phyloP scores from a whole-genome alignment of 2,329 filamentous ascomycete genomes.

The Sporothrix schenckii region DNA sequence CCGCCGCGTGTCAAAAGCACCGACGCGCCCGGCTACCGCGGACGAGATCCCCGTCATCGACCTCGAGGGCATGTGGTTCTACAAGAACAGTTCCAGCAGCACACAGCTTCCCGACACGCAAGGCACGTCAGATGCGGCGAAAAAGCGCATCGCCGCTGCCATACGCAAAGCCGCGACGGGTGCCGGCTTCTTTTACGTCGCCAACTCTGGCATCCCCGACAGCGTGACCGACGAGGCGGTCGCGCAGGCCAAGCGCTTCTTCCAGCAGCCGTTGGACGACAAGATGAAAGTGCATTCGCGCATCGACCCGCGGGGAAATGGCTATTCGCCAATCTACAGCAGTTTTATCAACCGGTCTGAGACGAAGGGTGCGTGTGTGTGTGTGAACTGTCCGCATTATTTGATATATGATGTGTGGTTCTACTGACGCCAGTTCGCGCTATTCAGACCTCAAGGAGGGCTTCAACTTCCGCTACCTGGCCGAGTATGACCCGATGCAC shows the following conservation, averaged over 20 bases:
- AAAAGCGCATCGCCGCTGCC: slow-evolving; percentile 44
- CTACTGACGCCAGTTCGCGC: no score
- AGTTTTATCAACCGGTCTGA: slow-evolving; percentile 37
- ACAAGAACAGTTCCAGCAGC: slow-evolving; percentile 31
- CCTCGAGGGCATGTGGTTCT: slow-evolving; percentile 47
- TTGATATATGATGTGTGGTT: no score
- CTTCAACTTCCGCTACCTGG: slow-evolving; percentile 39
- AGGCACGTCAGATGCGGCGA: slow-evolving; percentile 19
- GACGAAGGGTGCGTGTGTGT: slow-evolving; percentile 30
- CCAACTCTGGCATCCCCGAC: slow-evolving; percentile 38
- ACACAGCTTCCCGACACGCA: not conserved
- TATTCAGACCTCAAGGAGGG: slow-evolving; percentile 37
- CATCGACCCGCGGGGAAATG: slow-evolving; percentile 34
- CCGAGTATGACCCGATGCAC: slow-evolving; percentile 35
- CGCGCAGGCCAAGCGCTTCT: slow-evolving; percentile 35
- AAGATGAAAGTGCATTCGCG: slow-evolving; percentile 36
- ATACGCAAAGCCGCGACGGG: slow-evolving; percentile 42
- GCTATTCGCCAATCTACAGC: slow-evolving; percentile 35
- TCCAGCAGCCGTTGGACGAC: slow-evolving; percentile 35
- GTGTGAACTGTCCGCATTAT: no score
- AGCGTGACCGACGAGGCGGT: slow-evolving; percentile 31
- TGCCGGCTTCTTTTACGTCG: slow-evolving; percentile 38
- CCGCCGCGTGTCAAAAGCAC: slow-evolving; percentile 43
- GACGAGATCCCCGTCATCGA: slow-evolving; percentile 60
- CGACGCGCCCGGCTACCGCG: slow-evolving; percentile 45